Conservation (phyloP, 1,139 yeast species). For the Wickerhamomyces sp. region DNA sequence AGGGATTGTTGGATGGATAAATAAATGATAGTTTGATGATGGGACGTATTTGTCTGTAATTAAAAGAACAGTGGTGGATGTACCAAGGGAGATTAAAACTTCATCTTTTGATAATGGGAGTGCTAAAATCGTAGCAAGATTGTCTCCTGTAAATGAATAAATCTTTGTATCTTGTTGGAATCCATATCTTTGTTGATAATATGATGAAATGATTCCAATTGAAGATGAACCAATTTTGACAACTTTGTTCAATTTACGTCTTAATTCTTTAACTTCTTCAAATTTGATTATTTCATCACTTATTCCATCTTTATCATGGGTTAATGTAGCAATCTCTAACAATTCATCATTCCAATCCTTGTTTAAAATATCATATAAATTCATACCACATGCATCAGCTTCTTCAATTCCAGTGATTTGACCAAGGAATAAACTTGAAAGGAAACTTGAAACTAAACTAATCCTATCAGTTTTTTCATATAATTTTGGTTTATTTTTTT, state of each 20-base stretch:
- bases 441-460: conserved; percentile 73
- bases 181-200: conserved; percentile 63
- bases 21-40: conserved; percentile 77
- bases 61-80: conserved; percentile 81
- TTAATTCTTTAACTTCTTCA: conserved; percentile 23
- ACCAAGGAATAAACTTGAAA: conserved; percentile 70
- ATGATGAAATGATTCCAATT: conserved; percentile 47
- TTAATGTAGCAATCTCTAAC: conserved; percentile 32
- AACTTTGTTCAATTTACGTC: conserved; percentile 23
- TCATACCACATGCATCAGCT: conserved; percentile 92
- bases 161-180: conserved; percentile 49
- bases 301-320: conserved; percentile 28
- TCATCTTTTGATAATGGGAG: conserved; percentile 75
- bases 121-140: conserved; percentile 82
- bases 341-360: conserved; percentile 50
- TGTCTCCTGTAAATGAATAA: conserved; percentile 83
- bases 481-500: conserved; percentile 46
- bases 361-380: conserved; percentile 62
- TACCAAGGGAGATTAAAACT: conserved; percentile 77
- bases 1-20: conserved; percentile 78
- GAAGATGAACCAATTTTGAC: conserved; percentile 36
- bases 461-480: conserved; percentile 58
- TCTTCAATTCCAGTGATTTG: conserved; percentile 61
- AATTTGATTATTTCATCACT: conserved; percentile 28
- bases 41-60: conserved; percentile 77